A percentile compares a stretch with the other conserved stretches of the same genome.
Conservation (phyloP, 2,329 filamentous ascomycete species). For the Aspergillus sp. region DNA sequence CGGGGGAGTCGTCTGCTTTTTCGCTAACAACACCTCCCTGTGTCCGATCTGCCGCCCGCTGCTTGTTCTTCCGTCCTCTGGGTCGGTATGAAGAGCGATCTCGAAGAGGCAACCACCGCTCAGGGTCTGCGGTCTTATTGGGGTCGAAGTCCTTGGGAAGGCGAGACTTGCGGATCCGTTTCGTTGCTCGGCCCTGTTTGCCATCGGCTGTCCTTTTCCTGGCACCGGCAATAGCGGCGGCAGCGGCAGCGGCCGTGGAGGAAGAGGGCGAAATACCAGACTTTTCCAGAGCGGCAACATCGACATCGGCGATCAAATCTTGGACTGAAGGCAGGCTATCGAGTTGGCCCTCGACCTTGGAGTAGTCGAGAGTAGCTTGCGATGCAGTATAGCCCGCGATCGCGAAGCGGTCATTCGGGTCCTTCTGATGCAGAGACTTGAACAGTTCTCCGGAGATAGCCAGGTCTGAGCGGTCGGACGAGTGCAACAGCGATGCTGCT, state of each 20-base stretch:
- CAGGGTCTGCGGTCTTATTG: slow-evolving; percentile 76
- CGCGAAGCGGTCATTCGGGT: slow-evolving; percentile 62
- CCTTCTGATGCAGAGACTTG: slow-evolving; percentile 60
- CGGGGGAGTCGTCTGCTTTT: slow-evolving; percentile 54
- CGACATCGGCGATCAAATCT: slow-evolving; percentile 40
- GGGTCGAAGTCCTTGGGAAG: slow-evolving; percentile 56
- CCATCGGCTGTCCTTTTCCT: slow-evolving; percentile 36
- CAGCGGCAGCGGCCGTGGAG: slow-evolving; percentile 22
- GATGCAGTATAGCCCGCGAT: slow-evolving; percentile 83
- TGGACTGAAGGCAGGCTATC: slow-evolving; percentile 34
- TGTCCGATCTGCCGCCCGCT: slow-evolving; percentile 70
- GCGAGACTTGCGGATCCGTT: slow-evolving; percentile 42
- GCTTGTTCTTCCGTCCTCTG: slow-evolving; percentile 88
- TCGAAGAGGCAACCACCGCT: slow-evolving; percentile 86
- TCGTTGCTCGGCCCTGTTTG: slow-evolving; percentile 29
- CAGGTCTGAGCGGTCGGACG: slow-evolving; percentile 64
- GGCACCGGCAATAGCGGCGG: slow-evolving; percentile 28
- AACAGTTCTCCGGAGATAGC: slow-evolving; percentile 74
- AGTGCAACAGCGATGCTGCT: slow-evolving; percentile 76
- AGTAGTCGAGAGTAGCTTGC: slow-evolving; percentile 53
- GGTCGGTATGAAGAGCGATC: slow-evolving; percentile 86
- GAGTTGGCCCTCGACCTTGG: slow-evolving; percentile 31
- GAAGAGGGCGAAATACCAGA: slow-evolving; percentile 38
- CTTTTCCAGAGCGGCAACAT: slow-evolving; percentile 40
- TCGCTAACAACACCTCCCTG: slow-evolving; percentile 81